Conservation (phyloP, 1,284 basidiomycete genomes). For the Sporisorium reilianum region DNA sequence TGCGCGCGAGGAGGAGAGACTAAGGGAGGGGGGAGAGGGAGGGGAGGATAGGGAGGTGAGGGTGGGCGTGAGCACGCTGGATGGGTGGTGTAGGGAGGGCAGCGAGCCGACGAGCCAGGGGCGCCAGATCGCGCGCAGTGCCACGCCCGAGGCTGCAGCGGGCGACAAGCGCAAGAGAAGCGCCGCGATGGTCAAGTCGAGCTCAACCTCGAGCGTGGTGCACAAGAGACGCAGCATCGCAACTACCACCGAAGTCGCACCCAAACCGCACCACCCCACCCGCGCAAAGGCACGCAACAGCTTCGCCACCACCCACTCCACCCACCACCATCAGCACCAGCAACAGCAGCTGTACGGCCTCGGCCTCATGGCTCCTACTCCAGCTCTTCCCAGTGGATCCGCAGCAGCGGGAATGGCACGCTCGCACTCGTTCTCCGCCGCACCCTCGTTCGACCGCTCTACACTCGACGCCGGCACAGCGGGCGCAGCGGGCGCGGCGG, state of each 20-base stretch:
- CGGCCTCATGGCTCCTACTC: slow-evolving; percentile 7
- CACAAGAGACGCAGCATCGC: slow-evolving; percentile 32
- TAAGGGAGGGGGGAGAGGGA: slow-evolving; percentile 48
- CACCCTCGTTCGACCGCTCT: neutral
- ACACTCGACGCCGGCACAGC: neutral
- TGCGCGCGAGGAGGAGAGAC: slow-evolving; percentile 69
- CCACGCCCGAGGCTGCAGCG: slow-evolving; percentile 20
- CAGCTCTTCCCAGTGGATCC: neutral
- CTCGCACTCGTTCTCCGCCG: slow-evolving; percentile 27
- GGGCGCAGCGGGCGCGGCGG: too few species aligned
- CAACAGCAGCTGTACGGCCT: slow-evolving; percentile 15
- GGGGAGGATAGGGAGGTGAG: slow-evolving; percentile 53
- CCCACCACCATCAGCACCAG: neutral
- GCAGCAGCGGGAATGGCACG: neutral
- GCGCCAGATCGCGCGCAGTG: slow-evolving; percentile 29
- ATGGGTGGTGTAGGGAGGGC: slow-evolving; percentile 54
- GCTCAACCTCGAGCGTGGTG: slow-evolving; percentile 8
- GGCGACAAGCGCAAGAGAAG: slow-evolving; percentile 10
- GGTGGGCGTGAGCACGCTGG: slow-evolving; percentile 56
- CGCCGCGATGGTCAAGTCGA: slow-evolving; percentile 18
- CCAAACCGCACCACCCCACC: neutral
- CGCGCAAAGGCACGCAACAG: neutral
- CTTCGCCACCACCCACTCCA: neutral
- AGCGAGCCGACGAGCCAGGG: slow-evolving; percentile 25
- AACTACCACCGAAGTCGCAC: neutral